Conservation (phyloP, 202 grass and related monocot species). For the Thinopyrum obtusiflorum region DNA sequence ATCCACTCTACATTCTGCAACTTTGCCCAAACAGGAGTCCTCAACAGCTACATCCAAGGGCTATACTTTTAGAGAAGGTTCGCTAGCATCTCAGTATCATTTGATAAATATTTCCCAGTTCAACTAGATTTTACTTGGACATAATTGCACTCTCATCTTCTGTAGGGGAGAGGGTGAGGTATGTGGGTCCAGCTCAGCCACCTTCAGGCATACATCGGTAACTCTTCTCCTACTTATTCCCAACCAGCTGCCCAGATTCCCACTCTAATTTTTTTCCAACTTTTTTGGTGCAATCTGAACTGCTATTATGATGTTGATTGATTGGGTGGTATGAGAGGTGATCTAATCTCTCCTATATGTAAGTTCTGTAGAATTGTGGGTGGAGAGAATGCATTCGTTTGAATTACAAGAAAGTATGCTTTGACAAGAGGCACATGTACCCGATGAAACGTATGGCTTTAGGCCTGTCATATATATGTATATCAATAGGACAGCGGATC, state of each 20-base stretch:
- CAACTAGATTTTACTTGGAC: conserved; percentile 26
- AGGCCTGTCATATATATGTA: background rate
- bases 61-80: conserved; percentile 98
- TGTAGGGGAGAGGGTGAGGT: conserved; percentile 88
- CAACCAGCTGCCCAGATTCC: background rate
- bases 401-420: conserved; percentile 12
- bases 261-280: conserved; percentile 18
- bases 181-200: conserved; percentile 56
- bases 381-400: background rate
- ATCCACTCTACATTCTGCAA: conserved; percentile 73
- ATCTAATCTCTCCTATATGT: background rate
- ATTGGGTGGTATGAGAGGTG: conserved; percentile 3
- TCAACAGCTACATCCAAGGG: conserved; percentile 93
- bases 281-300: background rate
- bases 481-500: background rate
- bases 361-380: background rate
- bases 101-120: background rate
- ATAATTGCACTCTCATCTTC: conserved; percentile 24
- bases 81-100: conserved; percentile 14
- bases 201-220: conserved; percentile 60
- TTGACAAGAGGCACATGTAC: conserved; percentile 9
- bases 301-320: background rate
- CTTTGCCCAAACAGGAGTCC: conserved; percentile 79
- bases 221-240: conserved; percentile 9
- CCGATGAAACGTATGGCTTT: conserved; percentile 3